Base-by-base conservation (phyloP, 2,329 filamentous ascomycete species). In the Lachnellula subtilissima region DNA sequence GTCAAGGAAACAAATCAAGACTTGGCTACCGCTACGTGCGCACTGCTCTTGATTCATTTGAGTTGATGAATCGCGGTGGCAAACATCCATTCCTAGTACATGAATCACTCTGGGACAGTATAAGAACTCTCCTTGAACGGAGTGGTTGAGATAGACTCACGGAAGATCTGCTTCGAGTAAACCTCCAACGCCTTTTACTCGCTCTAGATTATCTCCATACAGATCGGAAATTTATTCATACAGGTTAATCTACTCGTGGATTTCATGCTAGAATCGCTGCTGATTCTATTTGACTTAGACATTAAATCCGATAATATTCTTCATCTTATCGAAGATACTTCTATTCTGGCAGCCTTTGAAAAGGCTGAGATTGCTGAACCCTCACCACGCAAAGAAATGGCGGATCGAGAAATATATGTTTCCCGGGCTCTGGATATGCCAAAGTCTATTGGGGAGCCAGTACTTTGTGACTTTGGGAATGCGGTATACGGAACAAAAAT, bases 391-490 rank as follows among this genome's bases (percentile, higher is more conserved):
- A 80, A 80, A 52, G 58, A 71, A 14, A 2, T 73, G 1, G 71
- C 71, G 8, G 73, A 67, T n/a, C 70, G 73, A 61, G 64, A 37
- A 5, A 74, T 79, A 4, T 78, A 79, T 55, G 6, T 66, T 0
- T 79, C 75, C 9, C 73, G 71, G 3, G 62, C 71, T 25, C 69
- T 79, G 12, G 52, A 61, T 57, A 63, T 70, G 50, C 72, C 72
- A 0, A 67, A 65, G 15, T 40, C 60, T 6, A 57, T 58, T 28
- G 72, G 73, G 0, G 65, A 65, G 0, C 71, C 72, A 0, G 67
- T 78, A 0, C 67, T 79, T 5, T 77, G 77, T 53, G 78, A 81
- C 55, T 78, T 81, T 57, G 77, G 77, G 9, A 75, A 74, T 0
- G 76, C 76, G 2, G 66, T 77, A 4, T 0, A n/a, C 0, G 73